phyloP scores from a whole-genome alignment of 1,139 yeast species.

The Entelexis sorbosivorans region DNA sequence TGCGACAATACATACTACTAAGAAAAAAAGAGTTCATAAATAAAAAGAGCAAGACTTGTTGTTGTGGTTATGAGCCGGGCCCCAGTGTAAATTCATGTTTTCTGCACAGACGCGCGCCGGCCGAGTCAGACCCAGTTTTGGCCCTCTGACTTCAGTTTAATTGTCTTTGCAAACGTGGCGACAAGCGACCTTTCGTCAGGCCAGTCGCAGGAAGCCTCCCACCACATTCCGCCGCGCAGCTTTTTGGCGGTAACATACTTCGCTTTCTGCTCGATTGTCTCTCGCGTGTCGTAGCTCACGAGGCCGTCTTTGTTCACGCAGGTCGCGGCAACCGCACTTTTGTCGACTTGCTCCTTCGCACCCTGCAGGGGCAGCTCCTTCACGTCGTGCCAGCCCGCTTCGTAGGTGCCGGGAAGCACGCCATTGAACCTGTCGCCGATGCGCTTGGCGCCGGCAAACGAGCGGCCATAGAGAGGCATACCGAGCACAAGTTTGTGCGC shows the following conservation, averaged over 20 bases:
- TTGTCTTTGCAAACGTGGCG: not conserved
- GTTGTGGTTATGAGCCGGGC: no score
- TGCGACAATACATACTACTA: no score
- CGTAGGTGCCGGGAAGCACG: conserved; percentile 42
- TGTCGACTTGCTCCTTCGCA: conserved; percentile 42
- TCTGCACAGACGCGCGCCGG: no score
- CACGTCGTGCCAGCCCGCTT: conserved; percentile 46
- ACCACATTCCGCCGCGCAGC: conserved; percentile 84
- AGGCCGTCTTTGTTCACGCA: conserved; percentile 39
- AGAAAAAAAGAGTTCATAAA: no score
- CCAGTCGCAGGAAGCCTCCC: conserved; percentile 80
- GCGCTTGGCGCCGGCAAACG: conserved; percentile 42
- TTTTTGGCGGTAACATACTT: conserved; percentile 39
- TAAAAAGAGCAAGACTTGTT: no score
- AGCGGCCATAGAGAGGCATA: conserved; percentile 72
- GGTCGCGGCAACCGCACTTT: conserved; percentile 46
- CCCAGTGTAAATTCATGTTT: no score
- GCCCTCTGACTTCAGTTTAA: not conserved
- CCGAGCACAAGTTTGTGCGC: conserved; percentile 59
- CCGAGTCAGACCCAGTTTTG: not conserved
- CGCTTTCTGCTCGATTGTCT: conserved; percentile 49
- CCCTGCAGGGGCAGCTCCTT: conserved; percentile 41
- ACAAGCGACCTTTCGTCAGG: conserved; percentile 21
- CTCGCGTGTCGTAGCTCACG: conserved; percentile 56
- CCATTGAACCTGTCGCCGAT: conserved; percentile 40